Conservation (phyloP, 2,329 filamentous ascomycete species). For the Fusarium foetens region DNA sequence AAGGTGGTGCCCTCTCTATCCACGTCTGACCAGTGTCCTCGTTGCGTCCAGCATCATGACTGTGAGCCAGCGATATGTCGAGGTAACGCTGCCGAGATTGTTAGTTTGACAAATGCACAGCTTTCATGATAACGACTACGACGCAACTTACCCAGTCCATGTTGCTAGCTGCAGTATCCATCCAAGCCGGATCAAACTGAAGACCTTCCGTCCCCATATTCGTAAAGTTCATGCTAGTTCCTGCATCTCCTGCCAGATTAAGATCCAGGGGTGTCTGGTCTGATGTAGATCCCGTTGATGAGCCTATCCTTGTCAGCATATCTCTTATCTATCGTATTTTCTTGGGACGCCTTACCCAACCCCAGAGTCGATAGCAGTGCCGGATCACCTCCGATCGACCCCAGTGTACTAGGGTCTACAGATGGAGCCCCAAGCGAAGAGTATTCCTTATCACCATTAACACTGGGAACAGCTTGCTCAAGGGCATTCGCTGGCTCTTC, state of each 20-base stretch:
- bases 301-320: slow-evolving; percentile 33
- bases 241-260: slow-evolving; percentile 29
- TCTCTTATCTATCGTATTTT: slow-evolving; percentile 3
- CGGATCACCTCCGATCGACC: slow-evolving; percentile 30
- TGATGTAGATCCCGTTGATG: slow-evolving; percentile 32
- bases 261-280: slow-evolving; percentile 37
- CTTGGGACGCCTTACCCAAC: slow-evolving; percentile 30
- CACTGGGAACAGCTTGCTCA: neutral
- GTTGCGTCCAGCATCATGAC: slow-evolving; percentile 43
- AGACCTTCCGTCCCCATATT: slow-evolving; percentile 37
- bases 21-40: slow-evolving; percentile 45
- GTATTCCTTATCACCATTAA: slow-evolving; percentile 18
- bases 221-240: slow-evolving; percentile 37
- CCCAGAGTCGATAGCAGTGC: slow-evolving; percentile 39
- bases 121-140: neutral
- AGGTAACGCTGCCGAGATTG: slow-evolving; percentile 44
- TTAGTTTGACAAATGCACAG: slow-evolving; percentile 10
- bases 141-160: slow-evolving; percentile 53
- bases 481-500: slow-evolving; percentile 17
- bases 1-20: slow-evolving; percentile 43
- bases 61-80: slow-evolving; percentile 50
- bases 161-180: slow-evolving; percentile 44
- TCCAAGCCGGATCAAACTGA: slow-evolving; percentile 52
- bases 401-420: slow-evolving; percentile 36
- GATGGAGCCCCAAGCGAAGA: slow-evolving; percentile 34